Conservation (phyloP, 1,284 basidiomycete species). For the Termitomyces sp. region DNA sequence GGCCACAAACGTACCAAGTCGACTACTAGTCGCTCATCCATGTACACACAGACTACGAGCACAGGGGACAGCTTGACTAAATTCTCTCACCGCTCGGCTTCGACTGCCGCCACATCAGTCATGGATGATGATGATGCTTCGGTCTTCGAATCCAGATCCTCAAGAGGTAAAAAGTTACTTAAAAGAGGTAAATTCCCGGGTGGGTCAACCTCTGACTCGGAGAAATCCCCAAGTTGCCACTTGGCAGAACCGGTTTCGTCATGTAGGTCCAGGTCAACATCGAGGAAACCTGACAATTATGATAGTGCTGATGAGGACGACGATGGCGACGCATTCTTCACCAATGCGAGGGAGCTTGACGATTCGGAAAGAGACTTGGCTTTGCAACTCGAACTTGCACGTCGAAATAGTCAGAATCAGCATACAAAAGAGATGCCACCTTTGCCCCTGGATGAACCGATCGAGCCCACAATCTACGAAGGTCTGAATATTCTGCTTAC, state of each 20-base stretch:
- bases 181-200: constrained; percentile 55
- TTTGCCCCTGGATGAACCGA: constrained; percentile 38
- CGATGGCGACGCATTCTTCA: constrained; percentile 31
- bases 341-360: constrained; percentile 37
- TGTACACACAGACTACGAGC: constrained; percentile 57
- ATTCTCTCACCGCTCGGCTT: constrained; percentile 65
- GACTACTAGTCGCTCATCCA: constrained; percentile 62
- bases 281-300: constrained; percentile 33
- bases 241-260: constrained; percentile 30
- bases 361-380: constrained; percentile 71
- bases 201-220: constrained; percentile 42
- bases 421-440: constrained; percentile 38
- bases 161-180: constrained; percentile 49
- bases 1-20: constrained; percentile 63
- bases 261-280: constrained; percentile 36
- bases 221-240: constrained; percentile 31
- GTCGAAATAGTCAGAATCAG: constrained; percentile 77
- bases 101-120: constrained; percentile 58
- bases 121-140: constrained; percentile 61
- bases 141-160: constrained; percentile 41
- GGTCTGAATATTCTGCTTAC: constrained; percentile 33
- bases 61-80: constrained; percentile 60
- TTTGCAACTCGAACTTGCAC: constrained; percentile 69
- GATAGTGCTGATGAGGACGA: constrained; percentile 45
- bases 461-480: constrained; percentile 71